A percentile compares a stretch with the other conserved stretches of the same genome.
Evolutionary conservation across 2,329 filamentous ascomycete genomes (phyloP).

Genomic region (Fusarium sp.): DNA sequence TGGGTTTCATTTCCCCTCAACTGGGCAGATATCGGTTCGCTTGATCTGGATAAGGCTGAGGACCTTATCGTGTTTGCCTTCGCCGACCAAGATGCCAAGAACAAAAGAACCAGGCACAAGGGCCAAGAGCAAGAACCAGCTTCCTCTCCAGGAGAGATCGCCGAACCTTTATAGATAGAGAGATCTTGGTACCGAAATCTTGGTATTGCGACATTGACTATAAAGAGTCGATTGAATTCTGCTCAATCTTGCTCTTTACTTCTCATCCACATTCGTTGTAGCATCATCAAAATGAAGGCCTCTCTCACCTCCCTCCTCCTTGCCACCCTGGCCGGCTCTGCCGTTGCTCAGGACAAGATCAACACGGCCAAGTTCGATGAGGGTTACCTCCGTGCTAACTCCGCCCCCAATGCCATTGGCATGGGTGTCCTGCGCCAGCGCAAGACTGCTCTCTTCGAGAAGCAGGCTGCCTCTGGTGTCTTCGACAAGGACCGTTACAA

Average conservation of each 20-base stretch:
- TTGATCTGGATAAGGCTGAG: background rate
- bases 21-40: background rate
- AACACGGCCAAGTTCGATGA: constrained; percentile 15
- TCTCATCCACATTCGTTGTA: background rate
- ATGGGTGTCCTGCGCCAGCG: constrained; percentile 15
- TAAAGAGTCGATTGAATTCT: background rate
- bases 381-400: constrained; percentile 9
- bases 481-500: constrained; percentile 23
- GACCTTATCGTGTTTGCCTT: background rate
- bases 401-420: constrained; percentile 5
- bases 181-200: background rate
- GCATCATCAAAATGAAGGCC: constrained; percentile 12
- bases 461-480: background rate
- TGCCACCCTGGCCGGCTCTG: constrained; percentile 8
- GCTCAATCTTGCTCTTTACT: background rate
- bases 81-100: background rate
- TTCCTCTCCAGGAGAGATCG: constrained; percentile 9
- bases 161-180: background rate
- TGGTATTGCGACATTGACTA: background rate
- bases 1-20: background rate
- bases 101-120: constrained; percentile 11
- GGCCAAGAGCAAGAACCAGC: constrained; percentile 13
- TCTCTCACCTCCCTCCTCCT: constrained; percentile 7
- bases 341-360: constrained; percentile 15
- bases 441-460: constrained; percentile 5